Conservation (phyloP, 2,329 filamentous ascomycete genomes). For the Rhynchosporium agropyri region DNA sequence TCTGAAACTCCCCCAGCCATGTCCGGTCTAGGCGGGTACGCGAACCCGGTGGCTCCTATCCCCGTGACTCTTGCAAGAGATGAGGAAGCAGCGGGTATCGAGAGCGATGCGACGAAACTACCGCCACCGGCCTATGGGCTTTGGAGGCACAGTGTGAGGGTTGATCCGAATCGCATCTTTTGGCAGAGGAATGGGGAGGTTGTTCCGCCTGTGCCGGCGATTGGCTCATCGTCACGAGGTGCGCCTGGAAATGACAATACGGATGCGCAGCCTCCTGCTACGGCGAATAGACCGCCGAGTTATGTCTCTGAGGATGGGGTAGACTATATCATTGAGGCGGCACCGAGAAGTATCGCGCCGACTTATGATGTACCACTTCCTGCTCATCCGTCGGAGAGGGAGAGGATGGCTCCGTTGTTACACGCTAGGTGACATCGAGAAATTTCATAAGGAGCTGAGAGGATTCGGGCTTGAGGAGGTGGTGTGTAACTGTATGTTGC, state of each 20-base stretch:
- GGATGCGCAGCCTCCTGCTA: constrained; percentile 32
- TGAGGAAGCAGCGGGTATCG: constrained; percentile 65
- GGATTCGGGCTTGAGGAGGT: not conserved
- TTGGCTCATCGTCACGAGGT: not conserved
- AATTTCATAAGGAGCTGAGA: no score
- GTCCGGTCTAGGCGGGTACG: constrained; percentile 64
- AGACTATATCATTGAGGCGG: constrained; percentile 69
- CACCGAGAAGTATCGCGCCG: constrained; percentile 59
- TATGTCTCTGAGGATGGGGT: constrained; percentile 78
- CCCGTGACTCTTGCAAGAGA: constrained; percentile 74
- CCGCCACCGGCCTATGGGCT: constrained; percentile 84
- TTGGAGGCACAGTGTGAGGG: constrained; percentile 80
- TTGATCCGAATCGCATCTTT: constrained; percentile 79
- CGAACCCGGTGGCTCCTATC: constrained; percentile 72
- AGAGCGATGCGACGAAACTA: constrained; percentile 57
- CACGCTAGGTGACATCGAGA: not conserved
- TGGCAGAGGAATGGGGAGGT: constrained; percentile 67
- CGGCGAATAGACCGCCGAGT: constrained; percentile 66
- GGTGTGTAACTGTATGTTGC: constrained; percentile 1
- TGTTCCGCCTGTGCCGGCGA: constrained; percentile 32
- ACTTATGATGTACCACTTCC: constrained; percentile 49
- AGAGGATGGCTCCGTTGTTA: constrained; percentile 11
- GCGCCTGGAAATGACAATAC: constrained; percentile 18
- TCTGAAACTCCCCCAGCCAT: constrained; percentile 49
- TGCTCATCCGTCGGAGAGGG: constrained; percentile 52